Conservation (phyloP, 352 stramenopile genomes). For the Elongisporangium prolatum region DNA sequence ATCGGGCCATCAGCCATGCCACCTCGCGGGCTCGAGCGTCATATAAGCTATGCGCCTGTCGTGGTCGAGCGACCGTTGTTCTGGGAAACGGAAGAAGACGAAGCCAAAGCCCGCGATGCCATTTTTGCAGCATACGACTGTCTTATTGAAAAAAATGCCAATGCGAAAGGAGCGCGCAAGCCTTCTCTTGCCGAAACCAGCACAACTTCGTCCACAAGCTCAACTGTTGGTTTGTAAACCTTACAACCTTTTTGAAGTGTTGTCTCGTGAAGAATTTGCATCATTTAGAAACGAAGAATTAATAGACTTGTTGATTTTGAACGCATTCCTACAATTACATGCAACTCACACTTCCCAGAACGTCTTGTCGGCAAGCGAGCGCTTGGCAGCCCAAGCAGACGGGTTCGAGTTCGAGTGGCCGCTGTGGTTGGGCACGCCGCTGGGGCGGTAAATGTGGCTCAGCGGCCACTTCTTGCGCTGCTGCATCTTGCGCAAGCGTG, state of each 20-base stretch:
- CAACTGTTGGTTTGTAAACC: not conserved
- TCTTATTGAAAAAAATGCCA: not conserved
- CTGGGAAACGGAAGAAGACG: not conserved
- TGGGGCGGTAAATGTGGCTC: conserved; percentile 39
- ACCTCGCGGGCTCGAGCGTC: conserved; percentile 26
- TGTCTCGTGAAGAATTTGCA: no score
- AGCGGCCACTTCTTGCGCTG: conserved; percentile 26
- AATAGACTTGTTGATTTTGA: no score
- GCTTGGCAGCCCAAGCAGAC: conserved; percentile 33
- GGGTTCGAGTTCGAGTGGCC: conserved; percentile 42
- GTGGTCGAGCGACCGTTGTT: not conserved
- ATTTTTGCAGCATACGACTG: not conserved
- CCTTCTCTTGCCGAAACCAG: not conserved
- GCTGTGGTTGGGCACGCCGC: conserved; percentile 25
- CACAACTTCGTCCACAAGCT: not conserved
- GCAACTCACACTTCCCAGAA: conserved; percentile 28
- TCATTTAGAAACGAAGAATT: no score
- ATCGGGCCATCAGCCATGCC: conserved; percentile 28
- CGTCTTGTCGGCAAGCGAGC: conserved; percentile 17
- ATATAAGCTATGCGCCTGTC: not conserved
- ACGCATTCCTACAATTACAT: not conserved
- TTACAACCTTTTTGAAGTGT: not conserved
- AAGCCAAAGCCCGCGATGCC: not conserved
- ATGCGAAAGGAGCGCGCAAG: not conserved
- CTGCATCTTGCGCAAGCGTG: conserved; percentile 23